Conservation (phyloP, 306 rosid genomes). For the Malus domestica region DNA sequence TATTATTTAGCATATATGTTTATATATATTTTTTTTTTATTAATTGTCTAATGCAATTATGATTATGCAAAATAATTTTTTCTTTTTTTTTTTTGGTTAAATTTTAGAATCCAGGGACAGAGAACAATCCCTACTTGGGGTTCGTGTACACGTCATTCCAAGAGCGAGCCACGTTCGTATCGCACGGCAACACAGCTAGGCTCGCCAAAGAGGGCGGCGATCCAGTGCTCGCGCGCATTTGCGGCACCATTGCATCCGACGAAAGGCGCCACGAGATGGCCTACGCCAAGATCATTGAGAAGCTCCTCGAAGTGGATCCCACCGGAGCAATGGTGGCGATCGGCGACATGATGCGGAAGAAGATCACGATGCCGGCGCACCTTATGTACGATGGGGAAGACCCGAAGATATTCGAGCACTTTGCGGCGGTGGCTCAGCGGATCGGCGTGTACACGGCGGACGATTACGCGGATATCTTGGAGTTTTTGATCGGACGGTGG, state of each 20-base stretch:
- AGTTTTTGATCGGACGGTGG: constrained; percentile 48
- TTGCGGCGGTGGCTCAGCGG: constrained; percentile 45
- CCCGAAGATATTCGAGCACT: constrained; percentile 47
- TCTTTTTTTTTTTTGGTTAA: neutral
- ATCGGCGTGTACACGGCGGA: constrained; percentile 50
- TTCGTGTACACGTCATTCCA: constrained; percentile 70
- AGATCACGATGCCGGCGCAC: constrained; percentile 63
- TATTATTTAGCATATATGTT: no score
- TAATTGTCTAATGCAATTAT: no score
- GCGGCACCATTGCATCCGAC: constrained; percentile 61
- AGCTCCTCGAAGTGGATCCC: constrained; percentile 70
- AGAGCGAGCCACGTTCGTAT: constrained; percentile 62
- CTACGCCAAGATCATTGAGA: constrained; percentile 43
- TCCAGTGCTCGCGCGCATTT: constrained; percentile 46
- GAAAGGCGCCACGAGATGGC: constrained; percentile 64
- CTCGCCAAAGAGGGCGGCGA: constrained; percentile 48
- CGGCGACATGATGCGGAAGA: constrained; percentile 58
- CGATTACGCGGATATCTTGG: constrained; percentile 55
- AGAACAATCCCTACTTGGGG: constrained; percentile 68
- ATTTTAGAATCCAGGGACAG: constrained; percentile 51
- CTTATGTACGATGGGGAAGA: constrained; percentile 61
- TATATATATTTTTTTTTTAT: no score
- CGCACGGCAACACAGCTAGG: constrained; percentile 73
- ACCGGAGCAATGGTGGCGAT: constrained; percentile 40
- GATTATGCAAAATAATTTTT: no score